Base-by-base conservation (phyloP, 179 eudicot species). In the Actinidia arguta region DNA sequence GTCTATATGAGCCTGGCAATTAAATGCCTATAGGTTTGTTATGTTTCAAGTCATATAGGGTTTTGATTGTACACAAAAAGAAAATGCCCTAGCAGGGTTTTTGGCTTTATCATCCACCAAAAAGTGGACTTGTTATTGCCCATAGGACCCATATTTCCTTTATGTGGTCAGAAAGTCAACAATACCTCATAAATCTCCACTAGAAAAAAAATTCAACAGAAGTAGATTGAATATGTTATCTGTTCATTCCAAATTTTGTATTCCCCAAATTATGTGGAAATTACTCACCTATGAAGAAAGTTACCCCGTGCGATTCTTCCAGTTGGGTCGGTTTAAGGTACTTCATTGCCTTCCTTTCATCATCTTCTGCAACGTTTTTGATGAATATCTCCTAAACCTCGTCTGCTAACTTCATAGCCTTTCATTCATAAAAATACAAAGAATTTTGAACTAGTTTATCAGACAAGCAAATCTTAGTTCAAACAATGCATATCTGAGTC, bases 281-380 rank as follows among this genome's bases (percentile, higher is more conserved):
- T 75, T 44, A 20, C 93, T 90, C 82, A 96, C 98, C 99, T 50
- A 90, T 95, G 85, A 96, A 96, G 90, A 94, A 96, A 64, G 98
- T 96, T 12, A 92, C 89, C 24, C 90, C 83, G 85, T 96, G 99
- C 10, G 99, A 96, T 69, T 95, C 99, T 86, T 90, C 92, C 52
- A 84, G 90, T 75, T 91, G 98, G 75, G 90, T 90, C 16, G 98
- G 99, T 73, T 91, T 96, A 18, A 96, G 93, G 90, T 96, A 96
- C 79, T 90, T 95, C 98, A 95, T 93, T 69, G 97, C 99, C 85
- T 90, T 96, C 63, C 90, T 89, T 85, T 82, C 88, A 78, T 96
- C 93, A 82, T 93, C 99, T 79, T 92, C 83, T 10, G 97, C 91
- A 63, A 93, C 95, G 79, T 96, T 89, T 86, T 92, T 92, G 46